Base-by-base conservation (phyloP, 1,284 basidiomycete species). In the Coniferiporia sulphurascens region DNA sequence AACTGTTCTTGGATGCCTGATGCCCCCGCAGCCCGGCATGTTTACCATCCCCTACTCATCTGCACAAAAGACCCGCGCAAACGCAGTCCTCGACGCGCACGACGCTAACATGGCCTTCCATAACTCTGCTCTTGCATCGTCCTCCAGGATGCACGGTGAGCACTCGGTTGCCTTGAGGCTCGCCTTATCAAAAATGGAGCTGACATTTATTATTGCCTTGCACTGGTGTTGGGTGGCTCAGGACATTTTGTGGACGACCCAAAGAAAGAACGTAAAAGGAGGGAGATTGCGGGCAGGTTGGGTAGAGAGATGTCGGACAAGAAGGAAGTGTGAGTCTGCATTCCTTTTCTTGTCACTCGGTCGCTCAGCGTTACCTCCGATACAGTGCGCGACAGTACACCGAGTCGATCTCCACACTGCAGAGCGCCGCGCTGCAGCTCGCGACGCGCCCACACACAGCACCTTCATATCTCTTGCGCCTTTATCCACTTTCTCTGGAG, bases 401-500 rank as follows among this genome's bases (percentile, higher is more conserved):
- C 50, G 84, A 87, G 67, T 76, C 73, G 48, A 80, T 85, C 35
- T 73, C 77, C 4, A 73, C 74, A 4, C 75, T 89, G n/a, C 81
- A 83, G 65, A 76, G 70, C 60, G 74, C 79, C 19, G 73, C 84
- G 3, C 72, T 80, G 50, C 83, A 85, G 67, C 79, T 91, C 22
- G 76, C 86, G 8, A 83, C 81, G 1, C 81, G 81, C 46, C 89
- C 89, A 2, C 84, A 87, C 61, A 77, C 78, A 4, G 76, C 81
- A 22, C 74, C 83, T 0, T 71, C 85, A 52, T 92, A 85, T 74
- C 82, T 81, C 54, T 76, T 91, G 9, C 82, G 85, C 45, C 74
- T 91, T 27, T 83, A 88, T 56, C 87, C 89, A 0, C 65, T 86
- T 44, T 82, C 87, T 0, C 72, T 91, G 50, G 87, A 91, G 69